Conservation (phyloP, 768 basidiomycete species). For the Cubamyces lactineus region DNA sequence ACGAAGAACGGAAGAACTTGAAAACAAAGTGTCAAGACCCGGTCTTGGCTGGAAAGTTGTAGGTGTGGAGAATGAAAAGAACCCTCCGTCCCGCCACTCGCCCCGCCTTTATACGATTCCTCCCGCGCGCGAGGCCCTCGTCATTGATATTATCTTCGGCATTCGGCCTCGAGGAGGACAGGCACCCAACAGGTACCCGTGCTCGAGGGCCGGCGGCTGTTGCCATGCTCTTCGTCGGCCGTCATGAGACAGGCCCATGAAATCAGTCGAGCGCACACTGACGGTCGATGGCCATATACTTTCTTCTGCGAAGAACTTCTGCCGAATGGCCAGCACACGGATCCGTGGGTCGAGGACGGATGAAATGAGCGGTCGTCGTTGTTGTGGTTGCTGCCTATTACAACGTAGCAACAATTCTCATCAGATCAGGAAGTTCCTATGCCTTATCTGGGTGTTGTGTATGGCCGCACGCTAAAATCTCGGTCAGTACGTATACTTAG, state of each 20-base stretch:
- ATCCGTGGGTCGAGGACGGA: neutral
- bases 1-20: slow-evolving; percentile 37
- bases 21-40: slow-evolving; percentile 49
- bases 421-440: slow-evolving; percentile 12
- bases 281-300: neutral
- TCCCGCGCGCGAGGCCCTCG: too few relatives aligned
- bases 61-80: slow-evolving; percentile 14
- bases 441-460: neutral
- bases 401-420: slow-evolving; percentile 12
- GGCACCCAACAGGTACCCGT: slow-evolving; percentile 8
- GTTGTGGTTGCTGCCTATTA: slow-evolving; percentile 13
- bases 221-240: slow-evolving; percentile 11
- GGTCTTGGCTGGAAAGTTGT: slow-evolving; percentile 47
- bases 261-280: neutral
- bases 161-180: slow-evolving; percentile 5
- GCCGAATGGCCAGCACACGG: neutral
- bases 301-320: slow-evolving; percentile 8
- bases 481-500: too few relatives aligned
- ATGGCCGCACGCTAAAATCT: too few relatives aligned
- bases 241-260: neutral
- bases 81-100: neutral
- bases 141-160: too few relatives aligned
- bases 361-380: slow-evolving; percentile 1
- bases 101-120: slow-evolving; percentile 19
- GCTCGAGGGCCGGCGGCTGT: slow-evolving; percentile 6